Evolutionary conservation across 2,329 filamentous ascomycete genomes (phyloP).

Genomic region (Beauveria asiatica): DNA sequence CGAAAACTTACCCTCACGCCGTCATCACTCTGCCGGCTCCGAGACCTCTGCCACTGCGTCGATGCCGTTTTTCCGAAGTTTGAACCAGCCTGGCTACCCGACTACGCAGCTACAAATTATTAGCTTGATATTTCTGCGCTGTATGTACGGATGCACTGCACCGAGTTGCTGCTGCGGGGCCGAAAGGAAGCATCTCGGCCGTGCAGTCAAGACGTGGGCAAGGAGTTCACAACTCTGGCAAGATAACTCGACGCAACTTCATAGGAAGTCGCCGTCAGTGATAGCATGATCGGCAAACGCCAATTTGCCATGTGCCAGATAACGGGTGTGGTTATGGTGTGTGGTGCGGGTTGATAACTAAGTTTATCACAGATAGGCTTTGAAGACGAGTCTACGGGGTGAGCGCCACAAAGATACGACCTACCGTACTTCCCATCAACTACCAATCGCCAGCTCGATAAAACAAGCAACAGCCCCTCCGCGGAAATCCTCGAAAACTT

Average conservation of each 20-base stretch:
- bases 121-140: background rate
- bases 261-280: background rate
- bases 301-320: background rate
- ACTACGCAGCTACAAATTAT: background rate
- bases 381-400: background rate
- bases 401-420: slow-evolving; percentile 6
- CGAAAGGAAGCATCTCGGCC: background rate
- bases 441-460: background rate
- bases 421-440: background rate
- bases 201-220: background rate
- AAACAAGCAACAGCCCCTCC: background rate
- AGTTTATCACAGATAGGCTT: slow-evolving; percentile 5
- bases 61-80: background rate
- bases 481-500: background rate
- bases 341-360: background rate
- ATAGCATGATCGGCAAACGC: background rate
- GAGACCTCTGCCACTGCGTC: background rate
- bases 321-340: background rate
- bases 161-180: background rate
- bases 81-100: background rate
- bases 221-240: background rate
- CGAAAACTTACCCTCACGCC: background rate
- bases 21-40: background rate
- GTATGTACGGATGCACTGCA: background rate
- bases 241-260: background rate